Evolutionary conservation across 768 basidiomycete genomes (phyloP).

Genomic region (Basidioascus undulatus): DNA sequence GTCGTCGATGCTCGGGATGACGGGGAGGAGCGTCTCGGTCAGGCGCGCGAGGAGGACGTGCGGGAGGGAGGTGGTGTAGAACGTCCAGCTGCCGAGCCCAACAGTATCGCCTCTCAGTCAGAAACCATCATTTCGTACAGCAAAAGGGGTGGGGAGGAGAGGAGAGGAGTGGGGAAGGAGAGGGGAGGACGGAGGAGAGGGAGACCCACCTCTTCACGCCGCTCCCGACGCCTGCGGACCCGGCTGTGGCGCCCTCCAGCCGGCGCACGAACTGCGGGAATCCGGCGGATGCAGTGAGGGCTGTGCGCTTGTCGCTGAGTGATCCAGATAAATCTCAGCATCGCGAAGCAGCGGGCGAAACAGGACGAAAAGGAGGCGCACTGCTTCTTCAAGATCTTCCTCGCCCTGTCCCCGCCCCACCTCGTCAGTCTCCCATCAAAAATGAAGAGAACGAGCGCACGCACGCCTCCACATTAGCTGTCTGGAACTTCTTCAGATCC

Average conservation of each 20-base stretch:
- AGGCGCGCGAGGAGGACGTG: constrained; percentile 56
- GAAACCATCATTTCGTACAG: no score
- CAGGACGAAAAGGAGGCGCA: background rate
- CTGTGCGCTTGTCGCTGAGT: constrained; percentile 71
- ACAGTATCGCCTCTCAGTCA: no score
- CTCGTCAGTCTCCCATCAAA: no score
- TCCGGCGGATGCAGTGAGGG: constrained; percentile 31
- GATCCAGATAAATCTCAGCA: no score
- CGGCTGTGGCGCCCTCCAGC: no score
- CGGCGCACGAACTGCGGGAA: constrained; percentile 28
- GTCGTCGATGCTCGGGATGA: constrained; percentile 57
- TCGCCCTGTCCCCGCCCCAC: no score
- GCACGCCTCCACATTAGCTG: no score
- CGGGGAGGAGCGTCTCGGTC: constrained; percentile 53
- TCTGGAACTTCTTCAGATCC: constrained; percentile 47
- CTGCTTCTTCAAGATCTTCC: no score
- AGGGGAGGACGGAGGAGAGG: background rate
- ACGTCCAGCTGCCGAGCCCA: constrained; percentile 16
- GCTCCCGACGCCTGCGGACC: no score
- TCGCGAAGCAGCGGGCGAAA: constrained; percentile 23
- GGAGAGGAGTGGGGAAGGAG: constrained; percentile 14
- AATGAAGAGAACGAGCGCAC: no score
- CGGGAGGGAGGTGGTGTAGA: constrained; percentile 30
- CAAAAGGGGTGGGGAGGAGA: constrained; percentile 14
- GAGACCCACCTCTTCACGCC: no score